Evolutionary conservation across 768 basidiomycete species (phyloP).

Genomic region (Suillus cothurnatus): DNA sequence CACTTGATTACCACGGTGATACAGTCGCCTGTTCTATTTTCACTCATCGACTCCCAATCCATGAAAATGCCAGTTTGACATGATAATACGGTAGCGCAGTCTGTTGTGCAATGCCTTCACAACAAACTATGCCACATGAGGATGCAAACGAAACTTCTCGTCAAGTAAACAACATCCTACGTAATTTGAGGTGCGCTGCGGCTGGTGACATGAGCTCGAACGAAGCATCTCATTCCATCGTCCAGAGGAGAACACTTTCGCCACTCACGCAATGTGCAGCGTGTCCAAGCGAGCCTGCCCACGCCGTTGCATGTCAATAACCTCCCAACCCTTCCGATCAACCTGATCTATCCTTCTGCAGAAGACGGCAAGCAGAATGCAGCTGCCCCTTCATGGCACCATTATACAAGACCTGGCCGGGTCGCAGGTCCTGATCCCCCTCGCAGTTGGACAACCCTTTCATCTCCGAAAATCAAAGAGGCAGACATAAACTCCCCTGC

Average conservation of each 20-base stretch:
- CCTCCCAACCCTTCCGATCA: constrained; percentile 47
- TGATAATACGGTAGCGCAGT: not conserved
- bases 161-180: constrained; percentile 33
- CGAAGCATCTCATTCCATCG: constrained; percentile 3
- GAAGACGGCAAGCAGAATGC: constrained; percentile 3
- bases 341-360: constrained; percentile 37
- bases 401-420: constrained; percentile 17
- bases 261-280: constrained; percentile 56
- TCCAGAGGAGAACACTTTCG: constrained; percentile 73
- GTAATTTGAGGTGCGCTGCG: constrained; percentile 27
- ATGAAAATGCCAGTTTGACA: not conserved
- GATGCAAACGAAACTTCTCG: constrained; percentile 11
- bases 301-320: constrained; percentile 34
- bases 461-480: constrained; percentile 13
- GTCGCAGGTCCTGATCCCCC: constrained; percentile 55
- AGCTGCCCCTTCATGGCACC: not conserved
- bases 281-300: constrained; percentile 21
- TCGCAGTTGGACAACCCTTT: constrained; percentile 54
- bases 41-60: not conserved
- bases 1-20: not conserved
- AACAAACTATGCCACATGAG: not conserved
- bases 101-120: not conserved
- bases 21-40: not conserved
- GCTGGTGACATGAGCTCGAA: not conserved
- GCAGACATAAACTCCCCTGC: constrained; percentile 29